Evolutionary conservation across 1,284 basidiomycete genomes (phyloP), one percentile per base, ranked within the genome.

Genomic region (Leucoagaricus sp.): DNA sequence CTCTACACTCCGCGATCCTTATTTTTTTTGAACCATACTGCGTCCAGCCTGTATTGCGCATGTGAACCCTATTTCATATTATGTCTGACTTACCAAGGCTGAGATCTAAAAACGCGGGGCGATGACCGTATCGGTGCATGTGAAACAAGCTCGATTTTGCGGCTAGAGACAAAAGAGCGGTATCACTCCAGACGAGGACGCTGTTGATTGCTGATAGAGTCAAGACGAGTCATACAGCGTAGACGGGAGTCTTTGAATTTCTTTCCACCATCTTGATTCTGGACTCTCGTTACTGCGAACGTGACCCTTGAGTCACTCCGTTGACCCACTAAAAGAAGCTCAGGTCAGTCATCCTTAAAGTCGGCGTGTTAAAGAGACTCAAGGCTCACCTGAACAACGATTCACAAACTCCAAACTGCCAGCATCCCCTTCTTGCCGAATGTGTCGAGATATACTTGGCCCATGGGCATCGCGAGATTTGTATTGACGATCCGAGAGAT

Each of bases 181-280:
- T 61, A 4, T 48, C 47, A 25, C 61, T 62, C 49, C 60, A 62
- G 15, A 53, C 54, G 7, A 64, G 48, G 12, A 58, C 29, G 13
- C 57, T 58, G n/a, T 60, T 42, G 19, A 64, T 25, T 9, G 59
- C 62, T 28, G 62, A 64, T 25, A 48, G 9, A 13, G 8, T 13
- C 59, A 64, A 59, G 36, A 64, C 59, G 7, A 64, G 57, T 61
- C 62, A 64, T 12, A 62, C 61, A 9, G 62, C 62, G 45, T 64
- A 58, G n/a, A 62, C 59, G 0, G 62, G 62, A 6, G 61, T 62
- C 17, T 51, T 23, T 60, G 60, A 25, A 64, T 55, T 33, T 59
- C 56, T 48, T 62, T 64, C 62, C 56, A 60, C 61, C 59, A 60
- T 13, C 55, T 54, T 9, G 62, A 64, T 17, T 57, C 61, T 2